Conservation (phyloP, 257 asterid species). For the Ballota nigra region DNA sequence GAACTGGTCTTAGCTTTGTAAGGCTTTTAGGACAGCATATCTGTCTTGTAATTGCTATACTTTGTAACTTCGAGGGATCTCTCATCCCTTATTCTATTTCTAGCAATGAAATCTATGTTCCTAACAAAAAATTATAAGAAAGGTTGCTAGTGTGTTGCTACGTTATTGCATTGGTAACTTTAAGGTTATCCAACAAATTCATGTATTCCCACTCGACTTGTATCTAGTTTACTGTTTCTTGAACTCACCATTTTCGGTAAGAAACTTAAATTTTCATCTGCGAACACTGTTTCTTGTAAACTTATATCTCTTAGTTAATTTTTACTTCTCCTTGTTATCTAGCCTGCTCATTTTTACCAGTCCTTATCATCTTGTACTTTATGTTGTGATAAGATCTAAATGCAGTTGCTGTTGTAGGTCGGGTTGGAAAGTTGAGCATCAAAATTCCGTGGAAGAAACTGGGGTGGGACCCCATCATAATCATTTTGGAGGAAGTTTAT, state of each 20-base stretch:
- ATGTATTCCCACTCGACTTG: slow-evolving; percentile 12
- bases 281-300: background rate
- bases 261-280: background rate
- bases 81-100: too few relatives aligned
- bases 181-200: background rate
- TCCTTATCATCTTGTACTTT: background rate
- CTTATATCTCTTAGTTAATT: background rate
- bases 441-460: slow-evolving; percentile 98
- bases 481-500: slow-evolving; percentile 78
- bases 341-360: background rate
- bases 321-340: slow-evolving; percentile 1
- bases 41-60: too few relatives aligned
- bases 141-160: background rate
- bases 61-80: too few relatives aligned
- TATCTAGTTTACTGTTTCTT: background rate
- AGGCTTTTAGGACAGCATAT: too few relatives aligned
- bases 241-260: background rate
- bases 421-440: slow-evolving; percentile 88
- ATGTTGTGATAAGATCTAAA: slow-evolving; percentile 16
- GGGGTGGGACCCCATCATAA: slow-evolving; percentile 94
- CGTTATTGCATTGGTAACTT: background rate
- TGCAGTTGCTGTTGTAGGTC: slow-evolving; percentile 49
- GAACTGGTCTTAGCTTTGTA: too few relatives aligned
- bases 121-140: too few relatives aligned
- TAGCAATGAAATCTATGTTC: too few relatives aligned